phyloP scores from a whole-genome alignment of 257 asterid genomes.

The Oldenlandia corymbosa region DNA sequence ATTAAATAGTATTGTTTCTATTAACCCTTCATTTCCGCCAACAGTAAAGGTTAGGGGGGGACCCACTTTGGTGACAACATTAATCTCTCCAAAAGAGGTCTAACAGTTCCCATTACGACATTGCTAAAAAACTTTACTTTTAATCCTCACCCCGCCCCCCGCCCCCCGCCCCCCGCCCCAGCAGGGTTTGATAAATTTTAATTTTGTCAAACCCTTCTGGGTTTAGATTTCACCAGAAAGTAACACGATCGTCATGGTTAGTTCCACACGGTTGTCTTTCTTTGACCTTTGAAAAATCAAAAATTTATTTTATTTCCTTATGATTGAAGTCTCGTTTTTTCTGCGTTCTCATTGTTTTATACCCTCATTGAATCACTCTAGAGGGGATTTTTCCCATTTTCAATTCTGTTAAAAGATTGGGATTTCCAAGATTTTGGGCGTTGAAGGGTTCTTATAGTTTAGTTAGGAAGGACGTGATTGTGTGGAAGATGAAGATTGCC shows the following conservation, averaged over 20 bases:
- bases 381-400: neutral
- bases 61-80: neutral
- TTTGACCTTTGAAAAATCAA: slow-evolving; percentile 26
- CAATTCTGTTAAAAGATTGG: neutral
- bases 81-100: slow-evolving; percentile 14
- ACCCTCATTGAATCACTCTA: neutral
- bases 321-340: neutral
- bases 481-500: neutral
- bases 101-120: slow-evolving; percentile 1
- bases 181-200: slow-evolving; percentile 40
- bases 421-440: neutral
- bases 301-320: neutral
- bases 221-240: slow-evolving; percentile 23
- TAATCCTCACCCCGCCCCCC: too few relatives aligned
- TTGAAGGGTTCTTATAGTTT: neutral
- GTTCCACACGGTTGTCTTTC: slow-evolving; percentile 24
- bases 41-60: neutral
- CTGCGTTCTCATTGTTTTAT: neutral
- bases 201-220: slow-evolving; percentile 50
- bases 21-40: neutral
- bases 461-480: neutral
- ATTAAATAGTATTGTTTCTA: too few relatives aligned
- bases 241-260: neutral
- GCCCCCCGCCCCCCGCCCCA: too few relatives aligned
- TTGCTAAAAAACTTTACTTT: too few relatives aligned